Conservation (phyloP, 2,329 filamentous ascomycete species). For the Myriosclerotinia curreyana region DNA sequence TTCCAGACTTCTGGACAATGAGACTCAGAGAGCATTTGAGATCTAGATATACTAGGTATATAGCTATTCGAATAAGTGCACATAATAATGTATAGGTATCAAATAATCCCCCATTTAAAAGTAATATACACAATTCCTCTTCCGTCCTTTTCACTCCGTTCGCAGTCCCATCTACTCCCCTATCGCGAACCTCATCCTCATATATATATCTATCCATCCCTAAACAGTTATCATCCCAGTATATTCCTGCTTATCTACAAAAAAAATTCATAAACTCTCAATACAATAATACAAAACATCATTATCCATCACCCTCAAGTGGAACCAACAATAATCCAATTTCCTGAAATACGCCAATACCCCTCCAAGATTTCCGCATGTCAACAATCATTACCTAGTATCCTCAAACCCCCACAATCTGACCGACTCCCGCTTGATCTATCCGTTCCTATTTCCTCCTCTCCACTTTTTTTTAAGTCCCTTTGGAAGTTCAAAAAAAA, state of each 20-base stretch:
- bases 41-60: no score
- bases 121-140: neutral
- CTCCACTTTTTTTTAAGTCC: conserved; percentile 3
- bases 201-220: neutral
- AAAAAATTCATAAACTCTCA: neutral
- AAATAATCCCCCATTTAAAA: neutral
- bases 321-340: neutral
- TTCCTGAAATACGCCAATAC: neutral
- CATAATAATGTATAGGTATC: no score
- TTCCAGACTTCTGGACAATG: neutral
- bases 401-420: conserved; percentile 16
- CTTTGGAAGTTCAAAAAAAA: neutral
- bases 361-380: conserved; percentile 14
- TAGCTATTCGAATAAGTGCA: no score
- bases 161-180: neutral
- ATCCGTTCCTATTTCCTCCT: neutral
- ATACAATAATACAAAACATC: neutral
- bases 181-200: neutral
- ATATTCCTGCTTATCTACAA: neutral
- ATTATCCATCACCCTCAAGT: neutral
- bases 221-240: neutral
- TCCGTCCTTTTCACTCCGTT: neutral
- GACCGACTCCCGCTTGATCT: conserved; percentile 11
- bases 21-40: no score
- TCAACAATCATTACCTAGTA: conserved; percentile 1